Evolutionary conservation across 169 alveolate species (phyloP), one percentile per base, ranked within the genome.

Genomic region (Plasmodium inui): DNA sequence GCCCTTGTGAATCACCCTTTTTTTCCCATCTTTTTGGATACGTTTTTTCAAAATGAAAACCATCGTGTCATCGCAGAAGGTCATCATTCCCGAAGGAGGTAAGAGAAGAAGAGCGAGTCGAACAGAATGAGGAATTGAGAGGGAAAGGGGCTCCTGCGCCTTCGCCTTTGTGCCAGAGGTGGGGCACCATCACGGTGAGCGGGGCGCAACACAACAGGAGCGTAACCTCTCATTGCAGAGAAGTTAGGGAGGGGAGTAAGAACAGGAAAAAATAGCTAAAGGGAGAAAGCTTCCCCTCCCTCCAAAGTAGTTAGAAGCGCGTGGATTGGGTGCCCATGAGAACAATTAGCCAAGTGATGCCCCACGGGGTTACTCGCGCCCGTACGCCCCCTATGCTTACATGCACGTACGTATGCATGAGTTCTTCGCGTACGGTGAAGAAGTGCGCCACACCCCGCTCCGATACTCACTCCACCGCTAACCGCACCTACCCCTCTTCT

Each of bases 71-170:
- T 80, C 97, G 26, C 96, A 96, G 44, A 94, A 90, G 14, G 92
- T 96, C 41, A 91, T 73, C 37, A 93, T 96, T 44, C 97, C 97
- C 19, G 96, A 95, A 14, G 97, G 96, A 93, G 97, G 97, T 96
- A 86, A 73, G 50, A 19, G 55, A 86, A 73, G 50, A 19, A 82
- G 37, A 82, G 12, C 32, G 37, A 82, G 22, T 1, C n/a, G 26
- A 82, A 82, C 57, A 12, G 22, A 82, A 37, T 41, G 55, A 37
- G 32, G 10, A 0, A 78, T 39, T 53, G 39, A 57, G 53, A 57
- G 53, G 37, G 57, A 14, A n/a, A n/a, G 12, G 17, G 19, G 37
- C 22, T 46, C 10, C 10, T n/a, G n/a, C n/a, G 17, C 32, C 10
- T 8, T 0, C 6, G 50, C 50, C 14, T 0, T 41, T 7, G 10